Base-by-base conservation (phyloP, 208 protist genomes). In the Wallacemonas sp. region DNA sequence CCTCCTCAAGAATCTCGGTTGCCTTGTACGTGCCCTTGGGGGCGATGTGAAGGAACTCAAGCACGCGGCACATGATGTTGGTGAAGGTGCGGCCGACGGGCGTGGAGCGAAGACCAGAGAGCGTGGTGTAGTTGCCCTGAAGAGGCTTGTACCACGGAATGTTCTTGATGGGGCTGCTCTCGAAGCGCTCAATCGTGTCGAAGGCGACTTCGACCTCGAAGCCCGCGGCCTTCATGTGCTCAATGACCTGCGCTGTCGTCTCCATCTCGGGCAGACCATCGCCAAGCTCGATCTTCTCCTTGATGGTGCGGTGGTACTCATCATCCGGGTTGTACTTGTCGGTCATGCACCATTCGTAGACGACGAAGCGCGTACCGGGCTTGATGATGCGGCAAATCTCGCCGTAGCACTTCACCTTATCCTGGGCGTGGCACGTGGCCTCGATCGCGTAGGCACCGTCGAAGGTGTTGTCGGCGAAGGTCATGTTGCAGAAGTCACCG, bases 341-440 rank as follows among this genome's bases (percentile, higher is more conserved):
- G 34, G 97, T 98, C 77, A 97, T 90, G 79, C 89, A 87, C 97
- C 97, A 98, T 76, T 98, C 97, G 80, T 98, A 98, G 53, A 83
- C 75, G 67, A 88, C 91, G 70, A 98, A 99, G 66, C 71, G 81
- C 24, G 91, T 81, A 36, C 96, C 96, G 58, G 91, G 91, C 70
- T 98, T 98, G 42, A 99, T 90, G 28, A 97, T 76, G 42, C 96
- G 92, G 77, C 82, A 97, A 65, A 98, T 87, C 79, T 99, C 96
- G 17, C 72, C 75, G 77, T 97, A 99, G 73, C 83, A 88, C 70
- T 90, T 83, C 30, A 91, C 80, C 71, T 96, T 91, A 72, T 98
- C 88, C 34, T 91, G 90, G 1, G 97, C 96, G 73, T 99, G 98
- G 83, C 97, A 99, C 12, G 97, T 98, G 6, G 98, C 97, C 84